Conservation (phyloP, 208 protist species). For the Leishmania lainsoni region DNA sequence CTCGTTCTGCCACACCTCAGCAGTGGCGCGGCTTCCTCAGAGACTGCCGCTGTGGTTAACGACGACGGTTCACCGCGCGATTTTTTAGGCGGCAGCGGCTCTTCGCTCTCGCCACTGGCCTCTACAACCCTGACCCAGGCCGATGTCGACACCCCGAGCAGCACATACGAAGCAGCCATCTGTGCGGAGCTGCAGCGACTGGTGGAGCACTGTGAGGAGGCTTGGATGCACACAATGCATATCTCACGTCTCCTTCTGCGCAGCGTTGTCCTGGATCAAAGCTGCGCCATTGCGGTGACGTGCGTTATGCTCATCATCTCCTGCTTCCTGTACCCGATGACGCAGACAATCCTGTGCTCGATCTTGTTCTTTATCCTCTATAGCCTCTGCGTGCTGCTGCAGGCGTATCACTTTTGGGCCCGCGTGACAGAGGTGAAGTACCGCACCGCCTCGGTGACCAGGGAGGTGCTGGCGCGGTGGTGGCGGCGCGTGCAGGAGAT, state of each 20-base stretch:
- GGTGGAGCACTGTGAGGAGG: slow-evolving; percentile 42
- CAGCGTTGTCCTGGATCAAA: slow-evolving; percentile 62
- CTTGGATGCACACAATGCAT: slow-evolving; percentile 44
- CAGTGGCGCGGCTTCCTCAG: neutral
- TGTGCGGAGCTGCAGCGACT: slow-evolving; percentile 57
- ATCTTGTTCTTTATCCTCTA: slow-evolving; percentile 70
- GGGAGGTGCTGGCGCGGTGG: slow-evolving; percentile 68
- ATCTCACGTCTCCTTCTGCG: slow-evolving; percentile 43
- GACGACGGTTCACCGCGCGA: neutral
- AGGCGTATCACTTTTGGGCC: slow-evolving; percentile 78
- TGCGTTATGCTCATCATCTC: slow-evolving; percentile 72
- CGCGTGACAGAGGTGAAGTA: slow-evolving; percentile 80
- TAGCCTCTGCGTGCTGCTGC: slow-evolving; percentile 51
- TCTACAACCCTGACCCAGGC: slow-evolving; percentile 10
- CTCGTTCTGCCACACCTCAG: neutral
- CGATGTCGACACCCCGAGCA: slow-evolving; percentile 54
- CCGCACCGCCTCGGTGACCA: slow-evolving; percentile 60
- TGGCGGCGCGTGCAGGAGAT: slow-evolving; percentile 54
- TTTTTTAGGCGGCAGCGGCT: neutral
- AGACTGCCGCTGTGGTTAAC: neutral
- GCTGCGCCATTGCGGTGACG: slow-evolving; percentile 56
- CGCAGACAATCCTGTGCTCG: slow-evolving; percentile 61
- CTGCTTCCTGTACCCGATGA: slow-evolving; percentile 51
- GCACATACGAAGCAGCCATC: slow-evolving; percentile 69
- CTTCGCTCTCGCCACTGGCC: neutral